Conservation (phyloP, 495 filamentous ascomycete species). For the Hyaloscypha variabilis region DNA sequence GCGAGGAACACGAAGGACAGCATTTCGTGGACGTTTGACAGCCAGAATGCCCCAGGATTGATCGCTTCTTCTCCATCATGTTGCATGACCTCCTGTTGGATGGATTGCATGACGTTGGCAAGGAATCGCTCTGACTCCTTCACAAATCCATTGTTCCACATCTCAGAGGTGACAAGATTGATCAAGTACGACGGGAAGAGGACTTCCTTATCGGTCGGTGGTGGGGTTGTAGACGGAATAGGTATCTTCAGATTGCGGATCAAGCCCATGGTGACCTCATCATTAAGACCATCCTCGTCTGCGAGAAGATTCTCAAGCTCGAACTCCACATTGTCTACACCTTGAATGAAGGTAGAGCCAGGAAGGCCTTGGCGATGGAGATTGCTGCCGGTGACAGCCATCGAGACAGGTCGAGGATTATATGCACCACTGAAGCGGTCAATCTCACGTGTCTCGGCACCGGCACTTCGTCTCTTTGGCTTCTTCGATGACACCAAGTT, state of each 20-base stretch:
- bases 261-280: constrained; percentile 93
- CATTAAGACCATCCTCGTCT: constrained; percentile 92
- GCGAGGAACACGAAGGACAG: constrained; percentile 99
- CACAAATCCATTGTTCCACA: constrained; percentile 99
- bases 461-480: constrained; percentile 92
- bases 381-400: constrained; percentile 73
- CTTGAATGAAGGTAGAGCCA: constrained; percentile 73
- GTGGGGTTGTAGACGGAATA: constrained; percentile 76
- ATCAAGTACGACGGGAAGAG: constrained; percentile 98
- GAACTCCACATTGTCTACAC: constrained; percentile 83
- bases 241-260: constrained; percentile 97
- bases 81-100: constrained; percentile 99
- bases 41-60: constrained; percentile 97
- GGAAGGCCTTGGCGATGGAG: constrained; percentile 65
- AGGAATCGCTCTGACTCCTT: constrained; percentile 99
- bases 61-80: constrained; percentile 97
- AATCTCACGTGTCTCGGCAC: constrained; percentile 78
- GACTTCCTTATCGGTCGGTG: constrained; percentile 96
- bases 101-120: constrained; percentile 99
- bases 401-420: constrained; percentile 93
- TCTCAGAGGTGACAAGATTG: constrained; percentile 98
- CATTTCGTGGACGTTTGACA: constrained; percentile 99
- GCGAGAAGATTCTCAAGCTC: constrained; percentile 92
- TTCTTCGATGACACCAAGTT: constrained; percentile 97
- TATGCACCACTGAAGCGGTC: constrained; percentile 89